Base-by-base conservation (phyloP, 805 yeast genomes). In the Sugiyamaella floridensis region DNA sequence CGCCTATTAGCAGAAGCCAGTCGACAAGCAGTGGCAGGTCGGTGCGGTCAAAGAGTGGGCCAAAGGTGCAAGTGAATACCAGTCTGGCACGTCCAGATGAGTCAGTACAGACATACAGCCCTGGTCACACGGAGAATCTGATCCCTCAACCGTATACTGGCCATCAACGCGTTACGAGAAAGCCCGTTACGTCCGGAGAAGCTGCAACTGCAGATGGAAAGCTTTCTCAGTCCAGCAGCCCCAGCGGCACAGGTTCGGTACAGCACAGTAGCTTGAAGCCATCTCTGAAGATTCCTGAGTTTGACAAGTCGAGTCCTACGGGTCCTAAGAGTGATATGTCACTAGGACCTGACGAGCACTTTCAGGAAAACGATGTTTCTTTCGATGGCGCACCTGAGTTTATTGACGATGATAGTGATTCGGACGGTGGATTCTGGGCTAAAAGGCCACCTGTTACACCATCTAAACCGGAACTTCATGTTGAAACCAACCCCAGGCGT, bases 381-480 rank as follows among this genome's bases (percentile, higher is more conserved):
- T 90, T 90, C 70, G 85, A 79, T n/a, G 82, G 78, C 55, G 90
- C 83, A 0, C 93, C 96, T 0, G 71, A 62, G 3, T 68, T 79
- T 43, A 56, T 67, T 51, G 60, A 71, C 63, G 66, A 65, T 48
- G 60, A 57, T 34, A 61, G 57, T 15, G 71, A 74, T n/a, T 79
- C 73, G 42, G 71, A 76, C 1, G 83, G 77, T 48, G 85, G 78
- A 1, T 70, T 82, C 51, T 82, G 85, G 79, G 85, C 85, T 1
- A 80, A 80, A 55, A 61, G 55, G 51, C 71, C 72, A 16, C 62
- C 65, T 6, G 29, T 59, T 5, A 50, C 55, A 4, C 49, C 49
- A 11, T 20, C 16, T 3, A 34, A 48, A 22, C 58, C 57, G 7
- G 50, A 50, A 15, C 45, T 55, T n/a, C 44, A 40, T 11, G 52